A percentile compares a stretch with the other conserved stretches of the same genome.
Evolutionary conservation across 441 rosid genomes (phyloP).

Genomic region (Biscutella auriculata): DNA sequence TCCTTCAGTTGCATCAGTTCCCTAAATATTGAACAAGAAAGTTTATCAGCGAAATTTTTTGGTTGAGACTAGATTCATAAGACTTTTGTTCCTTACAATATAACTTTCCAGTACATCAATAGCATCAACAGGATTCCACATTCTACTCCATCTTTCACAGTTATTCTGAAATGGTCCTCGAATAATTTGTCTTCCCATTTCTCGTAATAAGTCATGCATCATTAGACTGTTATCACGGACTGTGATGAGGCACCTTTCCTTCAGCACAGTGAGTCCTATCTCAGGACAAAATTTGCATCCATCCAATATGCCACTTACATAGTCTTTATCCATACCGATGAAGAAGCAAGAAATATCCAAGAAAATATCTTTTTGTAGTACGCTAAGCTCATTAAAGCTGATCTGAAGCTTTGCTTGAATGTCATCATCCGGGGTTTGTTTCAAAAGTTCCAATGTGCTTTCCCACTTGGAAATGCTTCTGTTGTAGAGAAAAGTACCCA

Average conservation of each 20-base stretch:
- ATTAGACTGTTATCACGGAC: background rate
- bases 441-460: conserved; percentile 9
- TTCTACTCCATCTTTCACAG: conserved; percentile 1
- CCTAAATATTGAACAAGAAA: conserved; percentile 17
- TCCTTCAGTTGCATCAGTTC: conserved; percentile 20
- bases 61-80: background rate
- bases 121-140: conserved; percentile 7
- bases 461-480: conserved; percentile 15
- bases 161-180: background rate
- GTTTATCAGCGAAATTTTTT: background rate
- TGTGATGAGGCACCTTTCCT: conserved; percentile 3
- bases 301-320: conserved; percentile 5
- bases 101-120: background rate
- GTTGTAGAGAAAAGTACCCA: conserved; percentile 1
- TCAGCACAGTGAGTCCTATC: conserved; percentile 7
- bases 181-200: conserved; percentile 12
- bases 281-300: conserved; percentile 4
- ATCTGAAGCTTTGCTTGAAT: conserved; percentile 15
- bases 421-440: background rate
- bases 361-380: conserved; percentile 6
- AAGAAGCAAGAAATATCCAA: conserved; percentile 31
- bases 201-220: conserved; percentile 21
- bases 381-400: conserved; percentile 15
- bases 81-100: background rate
- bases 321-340: conserved; percentile 6